Conservation (phyloP, 2,329 filamentous ascomycete genomes). For the Diaporthe destruens region DNA sequence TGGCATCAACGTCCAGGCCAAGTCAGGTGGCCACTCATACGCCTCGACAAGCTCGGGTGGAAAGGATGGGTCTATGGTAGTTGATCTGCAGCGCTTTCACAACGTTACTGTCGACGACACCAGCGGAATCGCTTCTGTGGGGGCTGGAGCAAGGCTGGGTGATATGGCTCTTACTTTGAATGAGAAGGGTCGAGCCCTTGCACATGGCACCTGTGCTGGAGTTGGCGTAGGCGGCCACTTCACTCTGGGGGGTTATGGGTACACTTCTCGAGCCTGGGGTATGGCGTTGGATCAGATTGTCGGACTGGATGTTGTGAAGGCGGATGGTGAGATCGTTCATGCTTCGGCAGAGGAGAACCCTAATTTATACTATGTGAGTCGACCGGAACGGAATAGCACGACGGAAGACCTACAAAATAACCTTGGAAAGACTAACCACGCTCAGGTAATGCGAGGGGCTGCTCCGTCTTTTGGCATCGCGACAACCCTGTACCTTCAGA, state of each 20-base stretch:
- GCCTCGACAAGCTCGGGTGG: conserved; percentile 47
- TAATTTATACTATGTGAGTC: conserved; percentile 67
- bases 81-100: conserved; percentile 67
- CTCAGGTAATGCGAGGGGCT: background rate
- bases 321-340: conserved; percentile 62
- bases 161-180: conserved; percentile 65
- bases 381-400: background rate
- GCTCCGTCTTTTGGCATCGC: background rate
- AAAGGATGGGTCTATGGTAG: conserved; percentile 60
- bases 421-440: background rate
- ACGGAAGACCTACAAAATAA: fast-evolving
- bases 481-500: background rate
- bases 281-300: conserved; percentile 66
- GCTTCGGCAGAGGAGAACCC: conserved; percentile 61
- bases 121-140: conserved; percentile 67
- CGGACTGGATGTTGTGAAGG: conserved; percentile 67
- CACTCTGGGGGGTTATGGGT: conserved; percentile 69
- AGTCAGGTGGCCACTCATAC: conserved; percentile 74
- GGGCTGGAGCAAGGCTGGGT: conserved; percentile 63
- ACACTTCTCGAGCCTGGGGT: conserved; percentile 70
- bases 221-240: conserved; percentile 71
- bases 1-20: conserved; percentile 69
- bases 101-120: conserved; percentile 64
- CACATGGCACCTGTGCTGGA: conserved; percentile 70
- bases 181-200: conserved; percentile 63